Conservation (phyloP, 495 filamentous ascomycete genomes). For the Hypoxylon rickii region DNA sequence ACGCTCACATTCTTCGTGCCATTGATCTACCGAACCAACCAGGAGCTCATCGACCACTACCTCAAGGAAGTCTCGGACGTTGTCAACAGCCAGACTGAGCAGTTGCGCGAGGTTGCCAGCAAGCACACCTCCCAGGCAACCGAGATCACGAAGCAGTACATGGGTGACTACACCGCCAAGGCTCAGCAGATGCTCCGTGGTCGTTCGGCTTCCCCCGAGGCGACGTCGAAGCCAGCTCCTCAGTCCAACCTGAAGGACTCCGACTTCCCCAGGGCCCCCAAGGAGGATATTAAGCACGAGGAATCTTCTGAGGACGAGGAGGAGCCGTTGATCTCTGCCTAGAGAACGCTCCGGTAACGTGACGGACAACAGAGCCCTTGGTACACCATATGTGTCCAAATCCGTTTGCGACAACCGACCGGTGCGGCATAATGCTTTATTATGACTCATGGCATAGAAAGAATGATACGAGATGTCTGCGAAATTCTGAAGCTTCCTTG, state of each 20-base stretch:
- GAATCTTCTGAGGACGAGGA: slow-evolving; percentile 31
- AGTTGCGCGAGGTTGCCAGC: slow-evolving; percentile 77
- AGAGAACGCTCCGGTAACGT: slow-evolving; percentile 18
- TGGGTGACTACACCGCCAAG: slow-evolving; percentile 82
- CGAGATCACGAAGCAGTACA: slow-evolving; percentile 76
- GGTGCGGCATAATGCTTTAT: slow-evolving; percentile 26
- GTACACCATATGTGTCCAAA: slow-evolving; percentile 20
- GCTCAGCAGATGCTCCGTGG: slow-evolving; percentile 70
- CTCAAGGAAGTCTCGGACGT: slow-evolving; percentile 71
- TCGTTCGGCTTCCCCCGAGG: slow-evolving; percentile 51
- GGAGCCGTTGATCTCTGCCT: slow-evolving; percentile 47
- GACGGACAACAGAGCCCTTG: slow-evolving; percentile 8
- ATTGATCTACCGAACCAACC: slow-evolving; percentile 89
- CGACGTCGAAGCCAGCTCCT: slow-evolving; percentile 42
- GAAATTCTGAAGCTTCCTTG: slow-evolving; percentile 22
- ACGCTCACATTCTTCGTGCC: slow-evolving; percentile 82
- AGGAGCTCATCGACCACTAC: slow-evolving; percentile 88
- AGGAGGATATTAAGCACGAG: slow-evolving; percentile 33
- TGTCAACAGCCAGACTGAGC: slow-evolving; percentile 77
- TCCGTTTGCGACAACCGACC: slow-evolving; percentile 18
- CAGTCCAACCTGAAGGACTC: slow-evolving; percentile 48
- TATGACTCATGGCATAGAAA: slow-evolving; percentile 45
- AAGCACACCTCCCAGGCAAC: slow-evolving; percentile 81
- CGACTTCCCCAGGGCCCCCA: slow-evolving; percentile 69
- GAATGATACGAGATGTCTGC: slow-evolving; percentile 29